Percentiles rank a stretch among this genome's conserved stretches.
Evolutionary conservation across 306 rosid species (phyloP).

Genomic region (Gastrolobium villosum): DNA sequence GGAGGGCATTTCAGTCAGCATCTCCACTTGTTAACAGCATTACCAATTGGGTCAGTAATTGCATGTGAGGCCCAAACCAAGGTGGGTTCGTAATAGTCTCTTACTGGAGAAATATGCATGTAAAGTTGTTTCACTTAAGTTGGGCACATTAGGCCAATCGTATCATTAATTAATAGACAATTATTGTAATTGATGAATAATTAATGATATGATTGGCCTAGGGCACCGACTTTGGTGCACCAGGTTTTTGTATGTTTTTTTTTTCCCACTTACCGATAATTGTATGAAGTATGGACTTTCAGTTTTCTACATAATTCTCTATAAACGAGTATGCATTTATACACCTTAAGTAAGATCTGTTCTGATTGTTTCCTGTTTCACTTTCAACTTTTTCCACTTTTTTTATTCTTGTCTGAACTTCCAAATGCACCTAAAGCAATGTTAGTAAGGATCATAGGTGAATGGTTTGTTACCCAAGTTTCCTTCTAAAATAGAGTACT

Average conservation of each 20-base stretch:
- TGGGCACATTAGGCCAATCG: not conserved
- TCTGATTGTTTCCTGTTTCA: not conserved
- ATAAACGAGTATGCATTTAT: slow-evolving; percentile 2
- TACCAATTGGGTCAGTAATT: too few relatives aligned
- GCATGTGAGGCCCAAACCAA: too few relatives aligned
- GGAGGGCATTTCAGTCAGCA: too few relatives aligned
- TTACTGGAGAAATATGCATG: not conserved
- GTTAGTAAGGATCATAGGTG: not conserved
- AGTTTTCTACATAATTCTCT: not conserved
- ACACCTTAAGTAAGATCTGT: not conserved
- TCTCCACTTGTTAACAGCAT: too few relatives aligned
- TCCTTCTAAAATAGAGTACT: not conserved
- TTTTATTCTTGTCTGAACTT: not conserved
- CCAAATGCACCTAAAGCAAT: not conserved
- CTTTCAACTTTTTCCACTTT: not conserved
- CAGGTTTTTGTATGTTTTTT: not conserved
- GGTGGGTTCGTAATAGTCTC: too few relatives aligned
- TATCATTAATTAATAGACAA: not conserved
- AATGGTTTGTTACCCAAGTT: not conserved
- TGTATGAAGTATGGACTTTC: not conserved
- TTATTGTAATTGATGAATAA: not conserved
- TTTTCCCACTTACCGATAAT: not conserved
- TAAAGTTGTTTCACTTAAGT: not conserved
- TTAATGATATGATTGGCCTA: not conserved
- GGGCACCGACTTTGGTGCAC: not conserved